Conservation (phyloP, 371 early-diverging fungal species). For the Mortierella sp. region DNA sequence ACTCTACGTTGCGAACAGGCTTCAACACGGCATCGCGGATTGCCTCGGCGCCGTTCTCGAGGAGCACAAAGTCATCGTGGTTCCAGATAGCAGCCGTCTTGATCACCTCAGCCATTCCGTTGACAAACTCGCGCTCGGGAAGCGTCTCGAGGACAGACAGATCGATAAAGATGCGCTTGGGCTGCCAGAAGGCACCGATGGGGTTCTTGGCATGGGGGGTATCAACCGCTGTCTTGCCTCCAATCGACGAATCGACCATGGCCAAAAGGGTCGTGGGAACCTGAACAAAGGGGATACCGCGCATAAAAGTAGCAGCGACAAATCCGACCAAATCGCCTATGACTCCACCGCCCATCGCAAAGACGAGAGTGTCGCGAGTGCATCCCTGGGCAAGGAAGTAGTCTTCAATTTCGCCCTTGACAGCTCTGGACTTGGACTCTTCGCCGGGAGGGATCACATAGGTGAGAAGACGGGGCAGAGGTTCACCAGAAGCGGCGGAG, state of each 20-base stretch:
- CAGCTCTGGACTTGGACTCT: constrained; percentile 87
- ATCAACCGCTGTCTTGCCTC: constrained; percentile 98
- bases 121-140: constrained; percentile 94
- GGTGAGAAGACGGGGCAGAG: constrained; percentile 77
- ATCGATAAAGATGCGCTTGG: constrained; percentile 94
- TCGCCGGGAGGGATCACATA: constrained; percentile 94
- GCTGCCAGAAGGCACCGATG: constrained; percentile 98
- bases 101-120: constrained; percentile 98
- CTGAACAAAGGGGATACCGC: constrained; percentile 94
- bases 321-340: constrained; percentile 97
- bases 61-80: constrained; percentile 87
- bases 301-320: constrained; percentile 98
- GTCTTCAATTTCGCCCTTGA: constrained; percentile 93
- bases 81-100: constrained; percentile 97
- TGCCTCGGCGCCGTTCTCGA: constrained; percentile 89
- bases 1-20: constrained; percentile 59
- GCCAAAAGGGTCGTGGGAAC: constrained; percentile 97
- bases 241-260: constrained; percentile 98
- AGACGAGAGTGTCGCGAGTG: constrained; percentile 93
- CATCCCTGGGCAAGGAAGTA: constrained; percentile 88
- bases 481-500: constrained; percentile 39
- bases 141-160: constrained; percentile 87
- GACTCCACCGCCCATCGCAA: constrained; percentile 98
- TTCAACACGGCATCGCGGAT: constrained; percentile 80
- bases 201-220: constrained; percentile 96